Conservation (phyloP, 2,329 filamentous ascomycete species). For the Tolypocladium album region DNA sequence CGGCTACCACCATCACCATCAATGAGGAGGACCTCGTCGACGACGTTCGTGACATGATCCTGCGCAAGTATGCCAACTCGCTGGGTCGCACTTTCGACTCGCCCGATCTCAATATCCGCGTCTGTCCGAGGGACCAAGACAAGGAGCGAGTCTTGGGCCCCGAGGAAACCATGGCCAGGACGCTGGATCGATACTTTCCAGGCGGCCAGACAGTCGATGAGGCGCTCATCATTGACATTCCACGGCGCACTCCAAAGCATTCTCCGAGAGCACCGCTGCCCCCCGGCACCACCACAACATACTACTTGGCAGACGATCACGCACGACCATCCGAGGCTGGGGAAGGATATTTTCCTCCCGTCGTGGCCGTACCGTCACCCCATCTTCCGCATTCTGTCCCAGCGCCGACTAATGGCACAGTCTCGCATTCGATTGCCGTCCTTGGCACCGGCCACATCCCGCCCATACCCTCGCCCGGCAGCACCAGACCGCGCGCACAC, state of each 20-base stretch:
- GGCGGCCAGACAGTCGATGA: slow-evolving; percentile 82
- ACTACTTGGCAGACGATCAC: slow-evolving; percentile 53
- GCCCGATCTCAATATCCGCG: slow-evolving; percentile 75
- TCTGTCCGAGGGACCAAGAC: slow-evolving; percentile 57
- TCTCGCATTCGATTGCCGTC: slow-evolving; percentile 62
- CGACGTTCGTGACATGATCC: slow-evolving; percentile 83
- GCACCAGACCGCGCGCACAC: slow-evolving; percentile 41
- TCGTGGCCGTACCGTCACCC: slow-evolving; percentile 33
- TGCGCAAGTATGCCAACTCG: slow-evolving; percentile 90
- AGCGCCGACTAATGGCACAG: slow-evolving; percentile 21
- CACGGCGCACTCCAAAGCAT: slow-evolving; percentile 67
- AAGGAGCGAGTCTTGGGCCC: slow-evolving; percentile 66
- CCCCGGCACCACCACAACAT: slow-evolving; percentile 30
- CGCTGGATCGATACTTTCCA: slow-evolving; percentile 74
- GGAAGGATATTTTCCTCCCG: slow-evolving; percentile 74
- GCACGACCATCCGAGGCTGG: slow-evolving; percentile 55
- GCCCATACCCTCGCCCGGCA: slow-evolving; percentile 73
- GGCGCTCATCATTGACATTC: slow-evolving; percentile 83
- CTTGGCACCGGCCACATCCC: slow-evolving; percentile 72
- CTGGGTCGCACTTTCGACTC: slow-evolving; percentile 81
- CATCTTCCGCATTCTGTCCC: slow-evolving; percentile 29
- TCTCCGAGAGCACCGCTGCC: slow-evolving; percentile 53
- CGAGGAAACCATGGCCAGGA: slow-evolving; percentile 71
- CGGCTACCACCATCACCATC: slow-evolving; percentile 77
- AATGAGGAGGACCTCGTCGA: slow-evolving; percentile 86